Base-by-base conservation (phyloP, 1,139 yeast species). In the Neolecta irregularis region DNA sequence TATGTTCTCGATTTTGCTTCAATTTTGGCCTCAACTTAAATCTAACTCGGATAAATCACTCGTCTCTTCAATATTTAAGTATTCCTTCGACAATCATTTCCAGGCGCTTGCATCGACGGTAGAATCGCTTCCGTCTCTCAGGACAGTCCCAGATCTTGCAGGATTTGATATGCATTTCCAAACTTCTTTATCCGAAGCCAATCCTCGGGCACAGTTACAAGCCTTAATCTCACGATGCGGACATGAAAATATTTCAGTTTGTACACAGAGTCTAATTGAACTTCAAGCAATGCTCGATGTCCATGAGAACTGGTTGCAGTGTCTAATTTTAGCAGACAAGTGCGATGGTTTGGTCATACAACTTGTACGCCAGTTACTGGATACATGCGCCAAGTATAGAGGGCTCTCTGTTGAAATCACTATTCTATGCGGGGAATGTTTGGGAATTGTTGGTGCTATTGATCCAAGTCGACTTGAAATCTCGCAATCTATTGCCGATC, bases 381-480 rank as follows among this genome's bases (percentile, higher is more conserved):
- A 71, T 41, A 66, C 75, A 0, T 63, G 79, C 1, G 65, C 70
- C 30, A 69, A 67, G 41, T 78, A 72, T 52, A 64, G 68, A 41
- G 61, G 57, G 17, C 58, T 56, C 11, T 63, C 66, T 38, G 59
- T 64, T 3, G 62, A 60, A 4, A 64, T 81, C 5, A 61, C 81
- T 3, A 51, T 52, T 20, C 61, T 67, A 32, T 71, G 91, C 49
- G 72, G 92, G 0, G 65, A 66, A 42, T 77, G 81, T 25, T 58
- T 88, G 11, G 76, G 93, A 1, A 55, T 72, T 26, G 62, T 88
- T 37, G 98, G 98, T 1, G 73, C 85, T 0, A 51, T 81, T 11
- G 95, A 85, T 49, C 62, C 77, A 3, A 69, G 72, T 36, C 71
- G 68, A 43, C 63, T 72, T 47, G 65, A 65, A 32, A 60, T 70